Base-by-base conservation (phyloP, 2,329 filamentous ascomycete species). In the Aspergillus costaricaensis region DNA sequence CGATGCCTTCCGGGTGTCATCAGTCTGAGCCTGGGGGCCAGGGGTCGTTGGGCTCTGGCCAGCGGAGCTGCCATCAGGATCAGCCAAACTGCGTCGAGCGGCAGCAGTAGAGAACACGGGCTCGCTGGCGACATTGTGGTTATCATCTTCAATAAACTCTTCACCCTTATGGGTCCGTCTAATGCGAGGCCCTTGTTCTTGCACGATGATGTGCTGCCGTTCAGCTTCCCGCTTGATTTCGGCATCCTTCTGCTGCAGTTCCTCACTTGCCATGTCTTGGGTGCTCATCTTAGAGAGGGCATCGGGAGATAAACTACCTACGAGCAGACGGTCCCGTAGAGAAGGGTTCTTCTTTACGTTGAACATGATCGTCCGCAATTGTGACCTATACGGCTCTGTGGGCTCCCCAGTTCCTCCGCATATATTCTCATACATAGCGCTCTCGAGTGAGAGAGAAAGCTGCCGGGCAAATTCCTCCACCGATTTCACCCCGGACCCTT, bases 81-180 rank as follows among this genome's bases (percentile, higher is more conserved):
- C 73, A 15, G 63, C 61, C 36, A 67, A 75, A 48, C 80, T 80
- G 57, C 78, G 78, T 62, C 79, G 77, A 23, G 79, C 72, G 14
- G 80, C 79, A 23, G 76, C 76, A 14, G 77, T 75, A n/a, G 78
- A 79, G 59, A 81, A 81, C 36, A 81, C 76, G 6, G 80, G 79
- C 62, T 83, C 81, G 27, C 76, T 76, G 36, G 77, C 71, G 43
- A 77, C 78, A 60, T 72, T 71, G 62, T 82, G 77, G 53, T 78
- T 82, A 36, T 96, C 91, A 49, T 90, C 87, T 63, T 94, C 92
- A 15, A 98, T 84, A 15, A 96, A 77, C 73, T 98, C 95, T 60
- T 97, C 93, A 12, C 95, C 95, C 76, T 98, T 98, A 80, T 98
- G 94, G 2, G 94, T 97, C 67, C 91, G 88, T 69, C 92, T 86